Conservation (phyloP, 805 yeast species). For the Candida awuae region DNA sequence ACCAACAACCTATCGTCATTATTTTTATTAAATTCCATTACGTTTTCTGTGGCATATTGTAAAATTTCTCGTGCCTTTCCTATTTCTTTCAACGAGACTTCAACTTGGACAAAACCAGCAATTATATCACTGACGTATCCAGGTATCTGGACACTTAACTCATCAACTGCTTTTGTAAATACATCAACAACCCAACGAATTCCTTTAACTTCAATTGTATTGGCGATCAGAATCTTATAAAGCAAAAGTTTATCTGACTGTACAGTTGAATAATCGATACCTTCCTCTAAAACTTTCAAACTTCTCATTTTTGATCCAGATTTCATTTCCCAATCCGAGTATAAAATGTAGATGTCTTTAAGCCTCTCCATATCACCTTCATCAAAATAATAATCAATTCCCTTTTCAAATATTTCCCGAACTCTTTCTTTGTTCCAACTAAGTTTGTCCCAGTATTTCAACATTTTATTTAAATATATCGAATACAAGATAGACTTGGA, state of each 20-base stretch:
- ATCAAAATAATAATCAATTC: slow-evolving; percentile 31
- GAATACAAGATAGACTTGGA: slow-evolving; percentile 65
- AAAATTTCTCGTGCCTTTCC: slow-evolving; percentile 57
- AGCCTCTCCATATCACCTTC: slow-evolving; percentile 29
- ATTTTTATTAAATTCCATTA: slow-evolving; percentile 26
- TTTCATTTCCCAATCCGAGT: slow-evolving; percentile 54
- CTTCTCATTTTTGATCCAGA: slow-evolving; percentile 46
- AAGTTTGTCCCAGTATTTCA: slow-evolving; percentile 27
- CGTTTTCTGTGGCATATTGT: slow-evolving; percentile 42
- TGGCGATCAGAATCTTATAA: slow-evolving; percentile 36
- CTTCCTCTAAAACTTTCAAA: slow-evolving; percentile 38
- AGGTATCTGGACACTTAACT: slow-evolving; percentile 20
- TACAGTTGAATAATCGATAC: slow-evolving; percentile 28
- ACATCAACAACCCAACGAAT: slow-evolving; percentile 36
- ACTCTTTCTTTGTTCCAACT: slow-evolving; percentile 42
- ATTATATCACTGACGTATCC: slow-evolving; percentile 35
- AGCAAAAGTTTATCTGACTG: slow-evolving; percentile 30
- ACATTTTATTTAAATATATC: slow-evolving; percentile 48
- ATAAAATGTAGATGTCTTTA: slow-evolving; percentile 43
- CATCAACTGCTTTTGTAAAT: slow-evolving; percentile 43
- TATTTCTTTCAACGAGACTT: slow-evolving; percentile 42
- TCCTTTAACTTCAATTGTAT: slow-evolving; percentile 35
- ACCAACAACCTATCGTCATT: slow-evolving; percentile 26
- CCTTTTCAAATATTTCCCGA: slow-evolving; percentile 68
- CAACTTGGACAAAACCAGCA: slow-evolving; percentile 50